Conservation (phyloP, 495 filamentous ascomycete genomes). For the Xylaria curta region DNA sequence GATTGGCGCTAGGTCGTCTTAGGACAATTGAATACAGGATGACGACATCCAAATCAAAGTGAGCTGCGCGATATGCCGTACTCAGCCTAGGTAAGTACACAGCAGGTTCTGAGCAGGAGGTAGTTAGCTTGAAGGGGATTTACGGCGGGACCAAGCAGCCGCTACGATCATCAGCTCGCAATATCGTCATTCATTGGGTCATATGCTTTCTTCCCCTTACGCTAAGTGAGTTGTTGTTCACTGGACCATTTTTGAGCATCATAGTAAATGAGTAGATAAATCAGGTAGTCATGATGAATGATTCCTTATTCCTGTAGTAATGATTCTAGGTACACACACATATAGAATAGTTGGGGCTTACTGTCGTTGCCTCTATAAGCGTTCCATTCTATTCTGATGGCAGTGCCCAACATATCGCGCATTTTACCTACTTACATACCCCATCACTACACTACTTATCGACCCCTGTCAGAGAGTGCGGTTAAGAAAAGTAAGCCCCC, state of each 20-base stretch:
- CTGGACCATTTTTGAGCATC: not conserved
- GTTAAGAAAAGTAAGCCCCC: conserved; percentile 1
- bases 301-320: no score
- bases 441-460: not conserved
- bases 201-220: conserved; percentile 8
- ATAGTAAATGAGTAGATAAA: not conserved
- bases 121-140: not conserved
- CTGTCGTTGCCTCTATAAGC: not conserved
- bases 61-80: no score
- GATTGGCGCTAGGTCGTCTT: conserved; percentile 5
- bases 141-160: not conserved
- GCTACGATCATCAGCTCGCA: conserved; percentile 3
- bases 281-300: no score
- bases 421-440: not conserved
- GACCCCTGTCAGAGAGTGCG: not conserved
- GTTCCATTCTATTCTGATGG: not conserved
- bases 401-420: conserved; percentile 7
- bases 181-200: conserved; percentile 8
- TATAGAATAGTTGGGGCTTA: not conserved
- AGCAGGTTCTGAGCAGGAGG: no score
- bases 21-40: not conserved
- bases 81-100: no score
- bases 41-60: conserved; percentile 18
- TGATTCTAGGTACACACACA: not conserved
- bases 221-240: not conserved